Evolutionary conservation across 1,139 yeast genomes (phyloP).

Genomic region (Geotrichum histeridarum): DNA sequence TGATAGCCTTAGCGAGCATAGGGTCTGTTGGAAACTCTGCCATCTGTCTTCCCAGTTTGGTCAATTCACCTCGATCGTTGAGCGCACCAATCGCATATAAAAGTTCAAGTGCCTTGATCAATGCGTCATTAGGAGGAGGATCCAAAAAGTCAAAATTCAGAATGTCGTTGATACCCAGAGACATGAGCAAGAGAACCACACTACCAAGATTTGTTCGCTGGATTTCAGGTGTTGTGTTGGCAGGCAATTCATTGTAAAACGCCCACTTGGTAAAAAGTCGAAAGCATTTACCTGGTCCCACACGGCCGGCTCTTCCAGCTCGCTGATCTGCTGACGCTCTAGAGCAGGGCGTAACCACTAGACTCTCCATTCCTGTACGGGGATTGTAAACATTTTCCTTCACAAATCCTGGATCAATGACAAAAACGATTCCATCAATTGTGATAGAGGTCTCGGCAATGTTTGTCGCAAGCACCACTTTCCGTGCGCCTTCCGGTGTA

Average conservation of each 20-base stretch:
- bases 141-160: constrained; percentile 86
- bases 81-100: constrained; percentile 84
- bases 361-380: constrained; percentile 81
- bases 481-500: constrained; percentile 71
- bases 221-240: constrained; percentile 84
- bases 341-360: constrained; percentile 82
- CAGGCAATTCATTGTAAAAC: constrained; percentile 67
- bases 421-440: constrained; percentile 84
- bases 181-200: constrained; percentile 66
- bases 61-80: constrained; percentile 71
- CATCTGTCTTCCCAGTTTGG: constrained; percentile 77
- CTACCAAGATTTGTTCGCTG: constrained; percentile 73
- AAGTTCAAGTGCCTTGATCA: constrained; percentile 72
- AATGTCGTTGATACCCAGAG: constrained; percentile 78
- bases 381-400: constrained; percentile 83
- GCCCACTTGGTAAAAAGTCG: constrained; percentile 85
- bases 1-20: constrained; percentile 69
- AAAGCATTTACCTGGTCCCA: constrained; percentile 93
- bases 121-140: constrained; percentile 66
- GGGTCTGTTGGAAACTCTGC: constrained; percentile 93
- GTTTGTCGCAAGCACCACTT: constrained; percentile 90
- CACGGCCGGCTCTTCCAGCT: constrained; percentile 96
- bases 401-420: constrained; percentile 89
- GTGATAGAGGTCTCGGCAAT: constrained; percentile 97
- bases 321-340: constrained; percentile 94